Evolutionary conservation across 441 rosid species (phyloP), one percentile per base, ranked within the genome.

Genomic region (Gossypium gossypioides): DNA sequence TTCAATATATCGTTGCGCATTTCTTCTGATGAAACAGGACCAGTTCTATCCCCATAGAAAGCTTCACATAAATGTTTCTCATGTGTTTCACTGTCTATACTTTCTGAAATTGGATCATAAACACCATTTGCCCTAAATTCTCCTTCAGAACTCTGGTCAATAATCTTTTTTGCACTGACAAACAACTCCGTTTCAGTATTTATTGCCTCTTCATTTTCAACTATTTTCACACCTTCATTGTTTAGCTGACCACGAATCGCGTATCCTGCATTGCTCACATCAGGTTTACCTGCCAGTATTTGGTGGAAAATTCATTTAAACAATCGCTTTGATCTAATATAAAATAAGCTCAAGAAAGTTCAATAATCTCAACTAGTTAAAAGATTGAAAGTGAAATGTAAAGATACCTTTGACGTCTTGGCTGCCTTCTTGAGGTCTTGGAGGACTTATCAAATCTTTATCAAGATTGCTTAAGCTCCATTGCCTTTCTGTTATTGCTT

Each of bases 151-250:
- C 21, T 51, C 59, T 51, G 54, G 8, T 60, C 52, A 32, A 44
- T 1, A 60, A 29, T 72, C 51, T 52, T 12, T 46, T 37, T 64
- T 44, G 27, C 25, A 2, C 50, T 73, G 72, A 42, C 42, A 22
- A 60, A 42, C 29, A 72, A 73, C 59, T 60, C 46, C 68, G 22
- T 74, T 63, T 63, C 52, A 46, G 24, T 21, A 60, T 46, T 68
- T 69, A 62, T 27, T 57, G 52, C 68, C 62, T 46, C 67, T 19
- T 51, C 57, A 10, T 55, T 61, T 54, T 32, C 56, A 8, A 54
- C n/a, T 16, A 4, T 4, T 19, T 18, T 42, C 56, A 29, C 34
- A 57, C 27, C 61, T 57, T 57, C 62, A 54, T 54, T 21, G 59
- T 18, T 54, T 54, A 54, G 59, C 59, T 54, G 25, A 54, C 59